These are phyloP conservation scores for Thraustochytrium sp. DNA, from an alignment of 352 stramenopile species.

Conservation along the genomic window DNA sequence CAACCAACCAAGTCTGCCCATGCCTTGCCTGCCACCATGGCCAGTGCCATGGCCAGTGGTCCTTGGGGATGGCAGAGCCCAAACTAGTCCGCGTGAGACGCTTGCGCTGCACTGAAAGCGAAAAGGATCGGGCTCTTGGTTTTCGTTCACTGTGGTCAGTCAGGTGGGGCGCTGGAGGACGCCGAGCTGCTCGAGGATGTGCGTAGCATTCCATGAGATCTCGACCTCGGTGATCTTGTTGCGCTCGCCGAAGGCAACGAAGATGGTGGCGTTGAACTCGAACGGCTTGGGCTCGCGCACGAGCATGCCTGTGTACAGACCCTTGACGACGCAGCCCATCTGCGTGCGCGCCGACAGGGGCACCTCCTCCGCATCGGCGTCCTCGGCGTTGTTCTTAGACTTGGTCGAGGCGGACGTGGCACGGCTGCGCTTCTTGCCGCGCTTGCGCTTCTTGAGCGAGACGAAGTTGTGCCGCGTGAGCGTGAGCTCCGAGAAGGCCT, in stretches of 20 bases:
- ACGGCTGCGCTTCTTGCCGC: background rate
- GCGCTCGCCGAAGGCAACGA: conserved; percentile 1
- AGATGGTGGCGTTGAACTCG: conserved; percentile 40
- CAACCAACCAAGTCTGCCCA: too few relatives aligned
- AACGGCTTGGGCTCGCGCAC: conserved; percentile 12
- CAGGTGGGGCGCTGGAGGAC: background rate
- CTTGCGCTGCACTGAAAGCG: too few relatives aligned
- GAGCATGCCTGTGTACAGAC: conserved; percentile 16
- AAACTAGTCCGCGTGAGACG: too few relatives aligned
- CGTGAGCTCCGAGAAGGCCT: conserved; percentile 14
- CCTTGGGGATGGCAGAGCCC: too few relatives aligned
- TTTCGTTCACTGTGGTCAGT: too few relatives aligned
- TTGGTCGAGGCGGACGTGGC: background rate
- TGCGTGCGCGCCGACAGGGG: background rate
- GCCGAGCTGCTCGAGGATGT: conserved; percentile 32
- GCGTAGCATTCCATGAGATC: conserved; percentile 19
- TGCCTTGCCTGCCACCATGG: too few relatives aligned
- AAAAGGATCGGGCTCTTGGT: too few relatives aligned
- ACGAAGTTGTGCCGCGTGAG: conserved; percentile 38
- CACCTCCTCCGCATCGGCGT: background rate
- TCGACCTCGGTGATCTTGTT: conserved; percentile 40
- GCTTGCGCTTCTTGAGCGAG: conserved; percentile 39
- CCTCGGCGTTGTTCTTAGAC: background rate
- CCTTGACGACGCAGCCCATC: conserved; percentile 37
- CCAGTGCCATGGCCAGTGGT: too few relatives aligned